A percentile compares a stretch with the other conserved stretches of the same genome.
Conservation (phyloP, 768 basidiomycete species). For the Suillus sp. region DNA sequence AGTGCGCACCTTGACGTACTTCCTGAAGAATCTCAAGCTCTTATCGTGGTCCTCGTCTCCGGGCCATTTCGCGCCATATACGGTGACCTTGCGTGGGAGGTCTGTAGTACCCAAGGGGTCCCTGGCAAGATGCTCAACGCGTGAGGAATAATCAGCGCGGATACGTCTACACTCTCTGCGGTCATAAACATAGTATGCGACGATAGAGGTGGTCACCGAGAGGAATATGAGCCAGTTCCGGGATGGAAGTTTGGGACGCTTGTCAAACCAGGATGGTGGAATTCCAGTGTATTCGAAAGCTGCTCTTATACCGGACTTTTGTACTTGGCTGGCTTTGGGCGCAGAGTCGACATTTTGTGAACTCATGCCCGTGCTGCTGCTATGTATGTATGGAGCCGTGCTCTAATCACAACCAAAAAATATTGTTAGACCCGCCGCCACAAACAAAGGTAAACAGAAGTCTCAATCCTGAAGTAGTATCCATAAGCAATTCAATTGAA, state of each 20-base stretch:
- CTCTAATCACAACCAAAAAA: constrained; percentile 26
- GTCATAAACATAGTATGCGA: constrained; percentile 85
- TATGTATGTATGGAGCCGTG: constrained; percentile 2
- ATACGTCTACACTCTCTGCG: constrained; percentile 77
- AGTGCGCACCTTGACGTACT: constrained; percentile 88
- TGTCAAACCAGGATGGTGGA: constrained; percentile 77
- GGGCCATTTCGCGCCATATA: constrained; percentile 90
- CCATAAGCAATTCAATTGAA: constrained; percentile 2
- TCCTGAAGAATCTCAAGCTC: constrained; percentile 86
- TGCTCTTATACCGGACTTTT: constrained; percentile 56
- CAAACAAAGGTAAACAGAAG: constrained; percentile 26
- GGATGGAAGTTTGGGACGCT: constrained; percentile 84
- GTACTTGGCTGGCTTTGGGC: constrained; percentile 2
- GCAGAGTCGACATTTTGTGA: constrained; percentile 10
- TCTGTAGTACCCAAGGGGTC: constrained; percentile 65
- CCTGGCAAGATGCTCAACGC: constrained; percentile 77
- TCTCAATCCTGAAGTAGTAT: background rate
- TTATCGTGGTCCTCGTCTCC: constrained; percentile 92
- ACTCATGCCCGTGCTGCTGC: constrained; percentile 9
- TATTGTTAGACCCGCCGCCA: constrained; percentile 24
- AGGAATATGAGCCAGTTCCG: constrained; percentile 96
- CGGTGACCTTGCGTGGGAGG: constrained; percentile 75
- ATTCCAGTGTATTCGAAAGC: constrained; percentile 72
- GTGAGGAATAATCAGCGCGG: constrained; percentile 74
- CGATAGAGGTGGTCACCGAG: constrained; percentile 65